Percentiles rank a stretch among this genome's conserved stretches.
phyloP scores from a whole-genome alignment of 441 rosid species.

The Pelargonium australe region DNA sequence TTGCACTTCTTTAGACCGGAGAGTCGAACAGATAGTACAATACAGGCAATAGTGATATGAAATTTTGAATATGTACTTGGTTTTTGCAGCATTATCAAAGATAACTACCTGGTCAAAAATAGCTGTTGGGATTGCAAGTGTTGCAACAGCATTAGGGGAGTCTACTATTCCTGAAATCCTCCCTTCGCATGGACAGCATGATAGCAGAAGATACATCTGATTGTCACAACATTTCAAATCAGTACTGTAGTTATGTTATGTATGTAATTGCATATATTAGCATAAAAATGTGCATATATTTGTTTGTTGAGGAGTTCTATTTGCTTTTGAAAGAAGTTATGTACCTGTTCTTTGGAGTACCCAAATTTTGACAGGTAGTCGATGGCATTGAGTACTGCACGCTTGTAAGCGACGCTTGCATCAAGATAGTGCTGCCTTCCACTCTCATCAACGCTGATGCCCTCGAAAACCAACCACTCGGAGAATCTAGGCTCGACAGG shows the following conservation, averaged over 20 bases:
- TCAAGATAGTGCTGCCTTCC: slow-evolving; percentile 86
- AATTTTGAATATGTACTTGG: background rate
- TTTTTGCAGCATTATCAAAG: background rate
- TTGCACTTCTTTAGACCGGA: background rate
- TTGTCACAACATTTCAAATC: slow-evolving; percentile 13
- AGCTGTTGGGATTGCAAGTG: slow-evolving; percentile 75
- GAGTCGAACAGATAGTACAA: background rate
- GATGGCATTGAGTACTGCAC: slow-evolving; percentile 86
- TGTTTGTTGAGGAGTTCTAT: background rate
- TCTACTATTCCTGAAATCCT: slow-evolving; percentile 89
- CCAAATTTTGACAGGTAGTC: slow-evolving; percentile 85
- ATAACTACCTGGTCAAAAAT: slow-evolving; percentile 71
- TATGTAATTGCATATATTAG: too few relatives aligned
- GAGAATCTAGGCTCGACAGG: slow-evolving; percentile 93
- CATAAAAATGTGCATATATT: background rate
- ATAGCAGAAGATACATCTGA: slow-evolving; percentile 73
- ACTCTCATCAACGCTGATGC: slow-evolving; percentile 81
- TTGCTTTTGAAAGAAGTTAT: slow-evolving; percentile 7
- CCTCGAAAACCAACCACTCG: slow-evolving; percentile 90
- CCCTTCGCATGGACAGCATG: slow-evolving; percentile 94
- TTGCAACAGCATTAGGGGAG: slow-evolving; percentile 83
- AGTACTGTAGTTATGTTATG: slow-evolving; percentile 12
- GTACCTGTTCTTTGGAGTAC: slow-evolving; percentile 86
- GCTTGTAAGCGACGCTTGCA: slow-evolving; percentile 79
- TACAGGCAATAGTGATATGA: background rate